phyloP scores from a whole-genome alignment of 768 basidiomycete species.

The Boletus edulis region DNA sequence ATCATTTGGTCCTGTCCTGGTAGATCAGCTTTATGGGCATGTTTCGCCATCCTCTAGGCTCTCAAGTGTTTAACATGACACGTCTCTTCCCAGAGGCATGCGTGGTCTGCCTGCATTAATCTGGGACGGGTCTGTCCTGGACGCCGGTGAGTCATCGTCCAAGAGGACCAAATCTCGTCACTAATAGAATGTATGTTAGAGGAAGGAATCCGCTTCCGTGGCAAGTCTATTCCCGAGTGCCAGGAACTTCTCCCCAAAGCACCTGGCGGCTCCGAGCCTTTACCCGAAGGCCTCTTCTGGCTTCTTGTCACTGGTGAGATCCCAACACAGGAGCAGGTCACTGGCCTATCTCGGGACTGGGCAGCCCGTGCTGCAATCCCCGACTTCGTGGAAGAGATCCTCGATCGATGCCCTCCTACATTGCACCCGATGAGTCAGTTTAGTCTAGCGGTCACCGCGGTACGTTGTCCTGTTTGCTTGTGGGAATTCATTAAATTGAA shows the following conservation, averaged over 20 bases:
- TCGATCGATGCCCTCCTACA: constrained; percentile 90
- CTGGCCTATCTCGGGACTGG: constrained; percentile 88
- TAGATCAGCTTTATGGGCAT: constrained; percentile 89
- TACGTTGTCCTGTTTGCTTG: constrained; percentile 32
- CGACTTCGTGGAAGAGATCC: constrained; percentile 93
- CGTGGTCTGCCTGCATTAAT: constrained; percentile 89
- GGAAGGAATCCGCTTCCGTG: constrained; percentile 98
- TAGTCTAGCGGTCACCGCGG: constrained; percentile 92
- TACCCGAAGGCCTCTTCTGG: constrained; percentile 96
- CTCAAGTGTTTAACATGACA: constrained; percentile 2
- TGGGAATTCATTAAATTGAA: not conserved
- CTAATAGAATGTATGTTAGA: constrained; percentile 41
- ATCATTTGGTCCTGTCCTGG: constrained; percentile 85
- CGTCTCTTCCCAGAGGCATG: constrained; percentile 60
- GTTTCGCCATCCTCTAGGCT: not conserved
- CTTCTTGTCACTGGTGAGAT: constrained; percentile 92
- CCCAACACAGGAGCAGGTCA: constrained; percentile 87
- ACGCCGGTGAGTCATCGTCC: constrained; percentile 59
- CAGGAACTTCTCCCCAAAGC: constrained; percentile 87
- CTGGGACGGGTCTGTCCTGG: constrained; percentile 98
- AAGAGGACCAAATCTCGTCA: too few species aligned
- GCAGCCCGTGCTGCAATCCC: constrained; percentile 90
- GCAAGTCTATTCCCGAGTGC: constrained; percentile 90
- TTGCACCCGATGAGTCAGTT: constrained; percentile 99
- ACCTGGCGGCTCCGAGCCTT: constrained; percentile 82